Evolutionary conservation across 2,329 filamentous ascomycete genomes (phyloP), one percentile per base, ranked within the genome.

Genomic region (Hortaea sp.): DNA sequence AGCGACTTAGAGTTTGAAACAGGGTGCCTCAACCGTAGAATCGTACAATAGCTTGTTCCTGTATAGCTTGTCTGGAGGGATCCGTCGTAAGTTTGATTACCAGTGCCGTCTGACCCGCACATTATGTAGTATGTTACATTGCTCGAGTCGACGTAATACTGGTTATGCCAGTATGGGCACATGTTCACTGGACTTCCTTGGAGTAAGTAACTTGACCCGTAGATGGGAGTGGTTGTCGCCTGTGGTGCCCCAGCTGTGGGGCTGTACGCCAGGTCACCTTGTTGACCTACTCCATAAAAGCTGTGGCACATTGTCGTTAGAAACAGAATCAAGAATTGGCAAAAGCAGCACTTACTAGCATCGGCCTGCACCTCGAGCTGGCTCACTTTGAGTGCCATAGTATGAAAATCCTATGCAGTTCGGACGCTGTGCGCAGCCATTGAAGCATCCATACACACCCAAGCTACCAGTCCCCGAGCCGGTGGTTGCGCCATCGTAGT

Each of bases 371-470:
- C 43, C 43, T 6, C 20, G 9, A 13, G 6, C 12, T 12, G 11
- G 6, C 9, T 28, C n/a, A 9, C 28, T 27, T 11, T 20, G 12
- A 5, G 35, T 45, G 12, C 43, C 43, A 38, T 30, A 45, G 38
- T n/a, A 45, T 9, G 20, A 10, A 32, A 45, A 41, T 12, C 7
- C 43, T 10, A 41, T 29, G 29, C 43, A 45, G 28, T 27, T n/a
- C 9, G 20, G 11, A 10, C 43, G 43, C 9, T 41, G 12, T 6
- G 43, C 43, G 20, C 43, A 45, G 7, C 43, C 37, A 32, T 41
- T 41, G 12, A 41, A 30, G 43, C 43, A 45, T 7, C 37, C 35
- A 13, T 40, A 31, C 7, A 45, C 12, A 28, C 43, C 43, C 7
- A 6, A 5, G 27, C 28, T 27, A 12, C 12, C 34, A 11, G 35